Conservation (phyloP, 106 monocot species). For the Platanthera zijinensis region DNA sequence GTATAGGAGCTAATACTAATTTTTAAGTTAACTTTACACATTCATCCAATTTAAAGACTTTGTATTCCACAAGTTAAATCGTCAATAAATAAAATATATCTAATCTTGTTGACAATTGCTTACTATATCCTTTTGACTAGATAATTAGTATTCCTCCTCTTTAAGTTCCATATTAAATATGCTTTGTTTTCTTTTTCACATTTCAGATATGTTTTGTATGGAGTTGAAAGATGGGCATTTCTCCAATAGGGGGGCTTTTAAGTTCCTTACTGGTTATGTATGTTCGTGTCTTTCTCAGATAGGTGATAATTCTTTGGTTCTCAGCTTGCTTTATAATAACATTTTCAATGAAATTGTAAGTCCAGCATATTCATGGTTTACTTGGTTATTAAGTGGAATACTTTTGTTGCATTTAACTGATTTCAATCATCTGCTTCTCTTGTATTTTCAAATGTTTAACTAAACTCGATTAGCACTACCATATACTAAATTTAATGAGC, state of each 20-base stretch:
- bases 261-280: slow-evolving; percentile 24
- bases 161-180: neutral
- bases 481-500: neutral
- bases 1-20: too few relatives aligned
- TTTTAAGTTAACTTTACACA: too few relatives aligned
- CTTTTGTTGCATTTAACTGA: neutral
- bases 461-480: neutral
- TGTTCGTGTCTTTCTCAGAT: slow-evolving; percentile 47
- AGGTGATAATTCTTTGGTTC: slow-evolving; percentile 57
- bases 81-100: neutral
- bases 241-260: slow-evolving; percentile 32
- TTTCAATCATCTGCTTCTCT: neutral
- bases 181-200: neutral
- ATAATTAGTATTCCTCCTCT: neutral
- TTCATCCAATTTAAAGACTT: too few relatives aligned
- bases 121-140: neutral
- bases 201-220: slow-evolving; percentile 21
- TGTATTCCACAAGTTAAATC: neutral
- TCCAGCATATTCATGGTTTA: neutral
- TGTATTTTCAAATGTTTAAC: neutral
- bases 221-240: slow-evolving; percentile 16
- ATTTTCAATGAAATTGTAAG: slow-evolving; percentile 45
- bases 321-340: slow-evolving; percentile 35
- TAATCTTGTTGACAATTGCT: too few relatives aligned
- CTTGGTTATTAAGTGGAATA: neutral